A percentile compares a stretch with the other conserved stretches of the same genome.
phyloP scores from a whole-genome alignment of 495 filamentous ascomycete genomes.

The Penicillium samsonianum region DNA sequence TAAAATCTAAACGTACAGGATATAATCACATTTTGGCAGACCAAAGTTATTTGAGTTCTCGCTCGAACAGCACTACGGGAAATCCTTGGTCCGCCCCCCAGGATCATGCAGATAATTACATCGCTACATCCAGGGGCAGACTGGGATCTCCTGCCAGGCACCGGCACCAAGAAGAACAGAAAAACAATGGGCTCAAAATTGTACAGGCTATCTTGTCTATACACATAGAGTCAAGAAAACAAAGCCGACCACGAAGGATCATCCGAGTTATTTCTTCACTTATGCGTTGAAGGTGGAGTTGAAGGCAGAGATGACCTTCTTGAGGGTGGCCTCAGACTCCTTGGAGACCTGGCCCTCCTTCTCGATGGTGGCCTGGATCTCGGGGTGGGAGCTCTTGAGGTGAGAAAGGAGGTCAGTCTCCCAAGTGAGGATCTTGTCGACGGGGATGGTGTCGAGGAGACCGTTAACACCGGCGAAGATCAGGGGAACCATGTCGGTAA shows the following conservation, averaged over 20 bases:
- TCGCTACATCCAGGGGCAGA: slow-evolving; percentile 33
- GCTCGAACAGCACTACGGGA: slow-evolving; percentile 10
- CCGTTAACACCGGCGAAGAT: slow-evolving; percentile 99
- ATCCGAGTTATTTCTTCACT: slow-evolving; percentile 47
- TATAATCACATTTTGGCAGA: slow-evolving; percentile 50
- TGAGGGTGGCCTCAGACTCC: slow-evolving; percentile 86
- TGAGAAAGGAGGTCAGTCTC: slow-evolving; percentile 91
- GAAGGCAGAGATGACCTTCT: slow-evolving; percentile 76
- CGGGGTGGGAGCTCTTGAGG: slow-evolving; percentile 85
- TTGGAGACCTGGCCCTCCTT: slow-evolving; percentile 96
- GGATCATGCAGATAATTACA: slow-evolving; percentile 23
- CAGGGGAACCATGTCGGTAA: slow-evolving; percentile 98
- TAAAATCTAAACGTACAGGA: slow-evolving; percentile 54
- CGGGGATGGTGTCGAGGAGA: slow-evolving; percentile 82
- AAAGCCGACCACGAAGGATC: slow-evolving; percentile 36
- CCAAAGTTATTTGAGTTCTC: slow-evolving; percentile 16
- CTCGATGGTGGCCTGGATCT: slow-evolving; percentile 82
- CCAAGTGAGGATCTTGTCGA: slow-evolving; percentile 83
- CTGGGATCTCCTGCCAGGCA: slow-evolving; percentile 16
- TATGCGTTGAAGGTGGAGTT: slow-evolving; percentile 85
- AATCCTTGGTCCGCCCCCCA: slow-evolving; percentile 18
- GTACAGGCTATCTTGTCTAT: slow-evolving; percentile 59
- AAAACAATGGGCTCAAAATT: slow-evolving; percentile 56
- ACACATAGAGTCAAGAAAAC: slow-evolving; percentile 54
- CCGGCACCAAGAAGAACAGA: slow-evolving; percentile 34